Evolutionary conservation across 352 stramenopile genomes (phyloP).

Genomic region (Phytophthora melonis): DNA sequence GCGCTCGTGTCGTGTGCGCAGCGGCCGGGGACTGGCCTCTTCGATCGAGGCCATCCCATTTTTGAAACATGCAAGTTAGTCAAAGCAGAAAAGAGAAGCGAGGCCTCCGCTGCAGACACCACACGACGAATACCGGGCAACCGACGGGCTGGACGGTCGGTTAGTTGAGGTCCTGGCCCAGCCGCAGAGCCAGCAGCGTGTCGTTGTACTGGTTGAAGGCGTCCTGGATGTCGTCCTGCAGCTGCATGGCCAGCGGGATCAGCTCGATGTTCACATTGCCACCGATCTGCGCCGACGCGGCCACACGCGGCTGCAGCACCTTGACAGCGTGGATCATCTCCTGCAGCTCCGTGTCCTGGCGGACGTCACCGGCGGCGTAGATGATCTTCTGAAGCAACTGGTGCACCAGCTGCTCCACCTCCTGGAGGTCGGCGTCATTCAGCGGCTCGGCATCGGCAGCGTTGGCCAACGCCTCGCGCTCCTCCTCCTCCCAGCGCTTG

Average conservation of each 20-base stretch:
- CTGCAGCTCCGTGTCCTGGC: constrained; percentile 89
- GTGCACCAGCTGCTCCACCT: constrained; percentile 91
- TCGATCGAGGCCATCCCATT: constrained; percentile 40
- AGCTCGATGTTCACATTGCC: constrained; percentile 91
- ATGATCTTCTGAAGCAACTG: constrained; percentile 92
- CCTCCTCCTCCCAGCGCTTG: constrained; percentile 90
- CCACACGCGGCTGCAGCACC: constrained; percentile 85
- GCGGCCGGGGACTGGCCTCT: constrained; percentile 30
- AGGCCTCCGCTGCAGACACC: constrained; percentile 31
- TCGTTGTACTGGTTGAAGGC: constrained; percentile 94
- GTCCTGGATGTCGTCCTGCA: constrained; percentile 92
- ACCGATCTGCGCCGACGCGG: constrained; percentile 86
- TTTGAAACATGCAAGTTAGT: constrained; percentile 40
- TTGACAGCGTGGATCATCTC: constrained; percentile 93
- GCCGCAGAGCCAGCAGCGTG: constrained; percentile 83
- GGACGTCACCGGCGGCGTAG: constrained; percentile 86
- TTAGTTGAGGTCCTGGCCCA: constrained; percentile 89
- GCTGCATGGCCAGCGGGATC: constrained; percentile 89
- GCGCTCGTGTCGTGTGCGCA: constrained; percentile 29
- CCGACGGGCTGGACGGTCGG: constrained; percentile 18
- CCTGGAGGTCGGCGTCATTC: constrained; percentile 88
- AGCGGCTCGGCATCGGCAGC: constrained; percentile 86
- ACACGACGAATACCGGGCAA: constrained; percentile 23
- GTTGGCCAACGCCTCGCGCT: constrained; percentile 87
- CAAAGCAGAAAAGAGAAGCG: constrained; percentile 36